These are phyloP conservation scores for Sporobolus alterniflorus DNA, from an alignment of 202 grass and related monocot species.

Conservation along the genomic window DNA sequence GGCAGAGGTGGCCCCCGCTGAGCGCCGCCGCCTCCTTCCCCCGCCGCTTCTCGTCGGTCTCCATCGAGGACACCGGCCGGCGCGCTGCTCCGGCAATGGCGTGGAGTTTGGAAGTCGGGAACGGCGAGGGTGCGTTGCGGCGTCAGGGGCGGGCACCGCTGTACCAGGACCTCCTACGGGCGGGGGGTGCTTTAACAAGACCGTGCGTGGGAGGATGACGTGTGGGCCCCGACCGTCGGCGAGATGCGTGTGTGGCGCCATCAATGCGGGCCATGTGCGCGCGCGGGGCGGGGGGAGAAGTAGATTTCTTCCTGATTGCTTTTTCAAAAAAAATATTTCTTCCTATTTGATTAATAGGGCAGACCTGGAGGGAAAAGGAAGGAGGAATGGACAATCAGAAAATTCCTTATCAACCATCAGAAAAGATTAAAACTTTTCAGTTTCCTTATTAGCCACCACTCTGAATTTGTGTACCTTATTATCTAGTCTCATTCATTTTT, in stretches of 20 bases:
- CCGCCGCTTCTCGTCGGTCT: slow-evolving; percentile 34
- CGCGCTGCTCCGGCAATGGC: slow-evolving; percentile 19
- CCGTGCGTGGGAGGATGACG: neutral
- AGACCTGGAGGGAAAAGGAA: no score
- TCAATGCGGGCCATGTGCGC: slow-evolving; percentile 47
- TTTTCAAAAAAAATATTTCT: no score
- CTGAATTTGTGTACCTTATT: no score
- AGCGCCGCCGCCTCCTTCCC: slow-evolving; percentile 21
- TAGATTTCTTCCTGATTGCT: neutral
- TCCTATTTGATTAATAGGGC: no score
- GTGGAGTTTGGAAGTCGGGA: neutral
- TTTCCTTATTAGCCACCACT: no score
- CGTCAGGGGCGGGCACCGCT: no score
- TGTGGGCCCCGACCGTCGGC: neutral
- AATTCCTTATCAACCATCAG: no score
- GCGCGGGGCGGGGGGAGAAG: neutral
- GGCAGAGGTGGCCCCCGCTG: slow-evolving; percentile 63
- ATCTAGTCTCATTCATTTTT: no score
- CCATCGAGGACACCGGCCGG: slow-evolving; percentile 6
- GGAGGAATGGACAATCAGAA: no score
- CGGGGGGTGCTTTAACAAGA: slow-evolving; percentile 3
- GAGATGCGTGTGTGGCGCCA: slow-evolving; percentile 9
- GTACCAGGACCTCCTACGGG: no score
- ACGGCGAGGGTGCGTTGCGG: no score
- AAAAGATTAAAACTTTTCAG: no score